A percentile compares a stretch with the other conserved stretches of the same genome.
Evolutionary conservation across 257 asterid genomes (phyloP).

Genomic region (Parsonsia alboflavescens): DNA sequence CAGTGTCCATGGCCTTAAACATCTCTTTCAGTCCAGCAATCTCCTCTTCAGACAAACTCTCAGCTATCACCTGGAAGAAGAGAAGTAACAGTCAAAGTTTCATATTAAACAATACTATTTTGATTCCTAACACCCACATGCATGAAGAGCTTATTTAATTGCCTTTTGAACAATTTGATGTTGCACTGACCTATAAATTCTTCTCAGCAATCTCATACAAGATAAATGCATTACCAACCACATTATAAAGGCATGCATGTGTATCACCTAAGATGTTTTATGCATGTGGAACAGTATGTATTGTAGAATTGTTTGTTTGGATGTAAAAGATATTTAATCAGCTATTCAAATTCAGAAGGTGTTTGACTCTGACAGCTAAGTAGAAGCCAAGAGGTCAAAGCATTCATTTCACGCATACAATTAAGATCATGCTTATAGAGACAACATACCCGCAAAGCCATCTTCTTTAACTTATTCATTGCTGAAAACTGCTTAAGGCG

Average conservation of each 20-base stretch:
- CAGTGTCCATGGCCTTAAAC: conserved; percentile 93
- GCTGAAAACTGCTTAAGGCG: conserved; percentile 78
- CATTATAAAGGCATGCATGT: neutral
- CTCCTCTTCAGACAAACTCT: conserved; percentile 93
- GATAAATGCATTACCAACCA: neutral
- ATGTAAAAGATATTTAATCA: neutral
- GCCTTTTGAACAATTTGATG: neutral
- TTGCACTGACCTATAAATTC: neutral
- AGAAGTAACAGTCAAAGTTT: conserved; percentile 1
- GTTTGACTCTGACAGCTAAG: neutral
- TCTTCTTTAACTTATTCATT: conserved; percentile 76
- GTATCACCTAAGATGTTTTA: neutral
- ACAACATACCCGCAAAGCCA: conserved; percentile 77
- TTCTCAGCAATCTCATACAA: neutral
- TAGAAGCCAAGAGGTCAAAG: neutral
- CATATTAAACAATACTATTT: neutral
- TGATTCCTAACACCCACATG: neutral
- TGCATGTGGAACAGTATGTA: neutral
- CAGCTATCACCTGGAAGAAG: conserved; percentile 79
- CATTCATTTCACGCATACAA: neutral
- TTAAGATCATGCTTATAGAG: neutral
- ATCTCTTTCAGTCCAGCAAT: conserved; percentile 88
- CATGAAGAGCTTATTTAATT: neutral
- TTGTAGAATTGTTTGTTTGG: neutral
- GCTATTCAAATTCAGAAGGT: neutral